Evolutionary conservation across 2,329 filamentous ascomycete genomes (phyloP), one percentile per base, ranked within the genome.

Genomic region (Ilyonectria sp.): DNA sequence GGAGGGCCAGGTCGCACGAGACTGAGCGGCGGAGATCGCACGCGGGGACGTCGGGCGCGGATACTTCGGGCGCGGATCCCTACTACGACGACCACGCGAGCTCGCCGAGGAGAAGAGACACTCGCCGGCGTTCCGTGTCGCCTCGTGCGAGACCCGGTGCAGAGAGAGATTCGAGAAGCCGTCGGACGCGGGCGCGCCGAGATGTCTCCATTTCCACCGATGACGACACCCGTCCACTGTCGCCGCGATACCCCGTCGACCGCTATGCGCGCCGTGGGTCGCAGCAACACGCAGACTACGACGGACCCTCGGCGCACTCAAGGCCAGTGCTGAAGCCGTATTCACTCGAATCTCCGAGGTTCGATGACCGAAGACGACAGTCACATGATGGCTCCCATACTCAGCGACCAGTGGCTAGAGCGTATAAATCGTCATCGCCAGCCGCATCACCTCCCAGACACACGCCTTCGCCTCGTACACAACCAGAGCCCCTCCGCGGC

Each of bases 161-260:
- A 6, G 64, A 57, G 1, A 29, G 59, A 2, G 58, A 62, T 9
- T 23, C 66, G 1, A 53, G 68, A 26, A 21, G 21, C 1, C 65
- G 67, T 3, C 64, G 69, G 4, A 69, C 66, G 4, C 72, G 74
- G 1, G 52, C 69, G 33, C 72, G 68, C 0, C 69, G 74, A 5
- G 74, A 76, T 13, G 72, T 71, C 2, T 72, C 74, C 21, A 67
- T 74, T 19, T 76, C 74, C 0, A 67, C 64, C 31, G 74, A 76
- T 5, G 74, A 76, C 21, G 72, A 75, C 0, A 72, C 63, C 26
- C 65, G 72, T 2, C 69, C 68, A 8, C 29, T 63, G 0, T 74
- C 74, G 0, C 68, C 74, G 17, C 52, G 70, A 15, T 40, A 65
- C 15, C 67, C 56, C n/a, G 17, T 13, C 11, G 68, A 70, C 23